These are phyloP conservation scores for Rhodotorula sp. DNA, from an alignment of 1,284 basidiomycete genomes.

Conservation along the genomic window DNA sequence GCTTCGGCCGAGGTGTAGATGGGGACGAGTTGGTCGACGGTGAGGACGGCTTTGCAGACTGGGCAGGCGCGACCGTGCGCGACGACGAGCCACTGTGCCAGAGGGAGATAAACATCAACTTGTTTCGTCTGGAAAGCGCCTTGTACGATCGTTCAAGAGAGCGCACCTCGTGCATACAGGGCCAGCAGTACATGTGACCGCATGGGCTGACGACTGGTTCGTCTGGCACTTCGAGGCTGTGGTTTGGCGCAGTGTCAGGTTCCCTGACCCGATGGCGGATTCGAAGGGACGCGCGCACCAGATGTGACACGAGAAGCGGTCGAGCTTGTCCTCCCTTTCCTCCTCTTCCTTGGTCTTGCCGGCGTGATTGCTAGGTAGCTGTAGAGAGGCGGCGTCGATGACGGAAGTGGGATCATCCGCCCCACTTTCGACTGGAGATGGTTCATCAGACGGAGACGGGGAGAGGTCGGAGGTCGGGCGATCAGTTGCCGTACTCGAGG, in stretches of 20 bases:
- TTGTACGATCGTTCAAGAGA: no score
- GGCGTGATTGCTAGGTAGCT: no score
- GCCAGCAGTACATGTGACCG: slow-evolving; percentile 25
- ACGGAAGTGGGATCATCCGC: no score
- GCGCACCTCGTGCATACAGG: slow-evolving; percentile 20
- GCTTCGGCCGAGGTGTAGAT: slow-evolving; percentile 16
- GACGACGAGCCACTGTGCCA: slow-evolving; percentile 20
- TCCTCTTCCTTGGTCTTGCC: background rate
- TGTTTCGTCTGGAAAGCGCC: no score
- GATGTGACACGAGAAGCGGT: slow-evolving; percentile 13
- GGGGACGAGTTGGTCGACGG: slow-evolving; percentile 9
- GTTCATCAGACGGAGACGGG: no score
- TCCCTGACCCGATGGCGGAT: no score
- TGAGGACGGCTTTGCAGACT: slow-evolving; percentile 14
- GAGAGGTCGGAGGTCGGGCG: no score
- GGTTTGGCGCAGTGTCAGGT: no score
- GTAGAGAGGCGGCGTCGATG: no score
- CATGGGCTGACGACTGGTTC: slow-evolving; percentile 24
- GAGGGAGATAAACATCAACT: background rate
- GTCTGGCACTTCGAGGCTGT: slow-evolving; percentile 16
- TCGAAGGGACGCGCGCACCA: background rate
- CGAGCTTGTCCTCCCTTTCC: background rate
- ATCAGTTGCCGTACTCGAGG: no score
- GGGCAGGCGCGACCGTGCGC: slow-evolving; percentile 16
- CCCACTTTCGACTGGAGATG: no score